Conservation (phyloP, 1,139 yeast species). For the Magnusiomyces sp. region DNA sequence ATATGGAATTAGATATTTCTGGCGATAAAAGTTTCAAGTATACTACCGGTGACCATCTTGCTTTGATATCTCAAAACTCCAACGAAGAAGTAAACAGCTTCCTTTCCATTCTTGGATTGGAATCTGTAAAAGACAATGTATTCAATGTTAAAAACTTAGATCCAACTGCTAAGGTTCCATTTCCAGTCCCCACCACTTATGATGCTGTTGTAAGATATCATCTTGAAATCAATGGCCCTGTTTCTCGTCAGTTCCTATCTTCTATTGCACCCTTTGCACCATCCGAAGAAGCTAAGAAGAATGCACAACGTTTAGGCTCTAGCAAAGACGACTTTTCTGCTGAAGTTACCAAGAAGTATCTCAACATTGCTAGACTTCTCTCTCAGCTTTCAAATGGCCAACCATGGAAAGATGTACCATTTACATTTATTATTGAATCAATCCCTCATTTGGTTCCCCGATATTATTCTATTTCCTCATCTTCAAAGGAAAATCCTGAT, state of each 20-base stretch:
- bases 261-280: constrained; percentile 85
- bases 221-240: constrained; percentile 86
- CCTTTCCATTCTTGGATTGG: constrained; percentile 53
- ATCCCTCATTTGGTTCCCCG: constrained; percentile 84
- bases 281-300: constrained; percentile 45
- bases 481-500: constrained; percentile 69
- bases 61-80: constrained; percentile 88
- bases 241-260: constrained; percentile 78
- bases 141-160: constrained; percentile 66
- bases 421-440: constrained; percentile 74
- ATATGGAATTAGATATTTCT: constrained; percentile 78
- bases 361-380: constrained; percentile 73
- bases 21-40: constrained; percentile 62
- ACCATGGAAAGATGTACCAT: constrained; percentile 72
- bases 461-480: constrained; percentile 92
- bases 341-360: constrained; percentile 51
- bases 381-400: constrained; percentile 50
- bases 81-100: constrained; percentile 63
- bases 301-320: constrained; percentile 48
- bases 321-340: constrained; percentile 62
- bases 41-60: constrained; percentile 93
- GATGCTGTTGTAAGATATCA: constrained; percentile 82
- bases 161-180: constrained; percentile 64
- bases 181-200: constrained; percentile 87
- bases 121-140: constrained; percentile 45